Base-by-base conservation (phyloP, 495 filamentous ascomycete genomes). In the Neurospora tetrasperma region DNA sequence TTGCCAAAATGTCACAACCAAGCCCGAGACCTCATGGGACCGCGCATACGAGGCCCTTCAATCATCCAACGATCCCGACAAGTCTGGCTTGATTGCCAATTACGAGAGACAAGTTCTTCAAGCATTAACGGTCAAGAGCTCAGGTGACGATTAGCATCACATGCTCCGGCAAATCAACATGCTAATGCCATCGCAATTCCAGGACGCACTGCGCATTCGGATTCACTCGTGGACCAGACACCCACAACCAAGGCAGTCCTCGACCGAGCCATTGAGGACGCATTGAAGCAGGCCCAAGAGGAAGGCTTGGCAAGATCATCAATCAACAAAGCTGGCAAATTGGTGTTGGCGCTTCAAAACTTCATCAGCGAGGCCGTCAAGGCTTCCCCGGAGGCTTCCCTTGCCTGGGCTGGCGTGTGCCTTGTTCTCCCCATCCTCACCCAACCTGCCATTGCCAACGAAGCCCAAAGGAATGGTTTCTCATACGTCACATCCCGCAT, bases 361-460 rank as follows among this genome's bases (percentile, higher is more conserved):
- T 76, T 59, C 41, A 73, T 78, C 62, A 43, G 69, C 66, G 71
- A 73, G 31, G 78, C 75, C 40, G 72, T 78, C 54, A 77, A 71
- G 42, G 72, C 69, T 11, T 77, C 73, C 5, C 75, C 77, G 5
- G 72, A 75, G 44, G 78, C 75, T 46, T 77, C 75, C 39, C 71
- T 78, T 9, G 74, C 16, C 0, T 79, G 77, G 77, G 73, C 75
- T n/a, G 77, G 78, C 69, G 74, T 79, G 41, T 77, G 74, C 42
- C 48, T 77, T 16, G 39, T 74, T 71, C 74, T 78, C 14, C 77
- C 77, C 6, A 54, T 79, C 27, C 73, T 80, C n/a, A 80, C 75
- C 6, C 75, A 76, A 46, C 73, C 75, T 14, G 73, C 3, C 10
- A 48, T 69, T 43, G 77, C 75, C 54, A 39, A 76, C 14, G 69